Evolutionary conservation across 768 basidiomycete genomes (phyloP), one percentile per base, ranked within the genome.

Genomic region (Boletellus sp.): DNA sequence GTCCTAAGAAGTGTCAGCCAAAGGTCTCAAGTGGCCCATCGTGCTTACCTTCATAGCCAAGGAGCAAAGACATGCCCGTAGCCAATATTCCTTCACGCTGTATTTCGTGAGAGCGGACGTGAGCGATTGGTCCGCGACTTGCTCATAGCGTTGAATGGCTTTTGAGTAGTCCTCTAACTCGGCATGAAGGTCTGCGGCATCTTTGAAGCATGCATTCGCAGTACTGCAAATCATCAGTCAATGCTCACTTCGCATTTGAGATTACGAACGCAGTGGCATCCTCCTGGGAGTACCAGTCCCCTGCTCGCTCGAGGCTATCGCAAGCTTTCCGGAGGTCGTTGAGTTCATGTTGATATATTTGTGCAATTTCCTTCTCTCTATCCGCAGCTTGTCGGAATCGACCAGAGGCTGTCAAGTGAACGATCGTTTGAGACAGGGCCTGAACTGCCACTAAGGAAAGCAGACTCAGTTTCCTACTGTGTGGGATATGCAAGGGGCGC

Each of bases 351-450:
- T 93, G 78, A 70, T 92, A 86, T 54, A 97, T 93, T 64, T 91
- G 86, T 3, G 85, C 96, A 56, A 97, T 94, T 73, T 98, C 90
- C 72, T 95, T 98, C 77, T 97, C 93, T 60, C 96, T 76, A 69
- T 99, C 96, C 6, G 95, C 96, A 19, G 96, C 96, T 68, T 99
- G 96, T 45, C 96, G 77, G 76, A 98, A 99, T 49, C 93, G 84
- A 45, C 96, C 96, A 24, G 77, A 76, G 56, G 88, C 70, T 10
- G 90, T 90, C 40, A 96, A 81, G 63, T 90, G 84, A 17, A 77
- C 77, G 53, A 98, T 87, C 6, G 94, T 92, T 61, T 90, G 85
- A 7, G 82, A 77, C 42, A 98, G 72, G 19, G 94, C 89, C 61
- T 88, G 83, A 32, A 98, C 79, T 40, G 96, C 95, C 67, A 94